Evolutionary conservation across 2,329 filamentous ascomycete species (phyloP).

Genomic region (Fusarium mundagurra): DNA sequence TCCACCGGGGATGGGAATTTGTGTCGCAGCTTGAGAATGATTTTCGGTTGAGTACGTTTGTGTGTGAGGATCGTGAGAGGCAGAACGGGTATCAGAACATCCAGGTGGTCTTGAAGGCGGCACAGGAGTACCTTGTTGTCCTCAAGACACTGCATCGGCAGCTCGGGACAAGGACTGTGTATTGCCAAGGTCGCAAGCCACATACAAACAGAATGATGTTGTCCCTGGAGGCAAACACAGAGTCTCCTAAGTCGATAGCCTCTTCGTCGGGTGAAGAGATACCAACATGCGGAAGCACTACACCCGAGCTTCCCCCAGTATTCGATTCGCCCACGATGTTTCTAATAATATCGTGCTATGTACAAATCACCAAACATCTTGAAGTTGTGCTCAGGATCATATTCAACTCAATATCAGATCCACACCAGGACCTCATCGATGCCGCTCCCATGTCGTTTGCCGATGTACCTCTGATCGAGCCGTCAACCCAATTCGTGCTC

Average conservation of each 20-base stretch:
- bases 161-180: slow-evolving; percentile 20
- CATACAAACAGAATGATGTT: slow-evolving; percentile 10
- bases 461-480: slow-evolving; percentile 38
- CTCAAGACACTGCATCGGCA: slow-evolving; percentile 41
- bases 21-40: slow-evolving; percentile 2
- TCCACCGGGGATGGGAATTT: slow-evolving; percentile 29
- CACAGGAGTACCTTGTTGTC: slow-evolving; percentile 42
- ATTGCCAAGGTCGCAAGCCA: background rate
- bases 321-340: slow-evolving; percentile 43
- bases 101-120: slow-evolving; percentile 29
- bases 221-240: slow-evolving; percentile 1
- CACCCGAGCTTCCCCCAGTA: slow-evolving; percentile 10
- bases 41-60: slow-evolving; percentile 17
- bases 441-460: slow-evolving; percentile 39
- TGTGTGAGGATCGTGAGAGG: slow-evolving; percentile 16
- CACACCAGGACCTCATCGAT: slow-evolving; percentile 19
- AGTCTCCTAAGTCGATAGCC: background rate
- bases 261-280: background rate
- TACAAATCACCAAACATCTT: slow-evolving; percentile 41
- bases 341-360: slow-evolving; percentile 45
- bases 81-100: slow-evolving; percentile 36
- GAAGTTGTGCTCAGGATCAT: slow-evolving; percentile 38
- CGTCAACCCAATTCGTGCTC: slow-evolving; percentile 41
- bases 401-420: slow-evolving; percentile 24
- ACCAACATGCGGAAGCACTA: background rate